These are phyloP conservation scores for Ophiosphaerella korrae DNA, from an alignment of 2,329 filamentous ascomycete species.

Conservation along the genomic window DNA sequence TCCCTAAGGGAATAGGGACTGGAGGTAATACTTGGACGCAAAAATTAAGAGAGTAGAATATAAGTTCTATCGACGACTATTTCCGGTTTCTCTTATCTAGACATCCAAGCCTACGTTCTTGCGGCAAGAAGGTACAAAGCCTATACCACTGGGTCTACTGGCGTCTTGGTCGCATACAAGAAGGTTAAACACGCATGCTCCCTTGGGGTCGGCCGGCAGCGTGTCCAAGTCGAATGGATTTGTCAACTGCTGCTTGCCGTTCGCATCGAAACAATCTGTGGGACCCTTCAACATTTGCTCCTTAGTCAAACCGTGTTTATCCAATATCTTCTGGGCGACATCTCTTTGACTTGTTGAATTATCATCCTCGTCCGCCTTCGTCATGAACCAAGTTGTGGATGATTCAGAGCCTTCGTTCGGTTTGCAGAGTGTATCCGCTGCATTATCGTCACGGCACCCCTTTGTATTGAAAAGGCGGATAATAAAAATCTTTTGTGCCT, in stretches of 20 bases:
- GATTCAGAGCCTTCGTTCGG: neutral
- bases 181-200: constrained; percentile 1
- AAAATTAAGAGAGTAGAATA: no score
- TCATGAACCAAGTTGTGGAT: neutral
- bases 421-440: neutral
- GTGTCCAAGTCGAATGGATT: constrained; percentile 3
- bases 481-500: constrained; percentile 5
- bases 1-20: no score
- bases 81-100: no score
- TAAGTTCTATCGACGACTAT: no score
- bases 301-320: constrained; percentile 7
- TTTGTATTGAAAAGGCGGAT: neutral
- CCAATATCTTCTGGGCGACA: neutral
- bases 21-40: no score
- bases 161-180: neutral
- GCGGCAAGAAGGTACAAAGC: no score
- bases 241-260: constrained; percentile 7
- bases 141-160: no score
- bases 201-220: constrained; percentile 1
- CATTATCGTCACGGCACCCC: neutral
- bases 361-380: neutral
- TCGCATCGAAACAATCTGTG: constrained; percentile 9
- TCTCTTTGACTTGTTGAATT: neutral
- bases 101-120: no score
- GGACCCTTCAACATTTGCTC: constrained; percentile 4